Evolutionary conservation across 116 monocot genomes (phyloP).

Genomic region (Posidonia oceanica): DNA sequence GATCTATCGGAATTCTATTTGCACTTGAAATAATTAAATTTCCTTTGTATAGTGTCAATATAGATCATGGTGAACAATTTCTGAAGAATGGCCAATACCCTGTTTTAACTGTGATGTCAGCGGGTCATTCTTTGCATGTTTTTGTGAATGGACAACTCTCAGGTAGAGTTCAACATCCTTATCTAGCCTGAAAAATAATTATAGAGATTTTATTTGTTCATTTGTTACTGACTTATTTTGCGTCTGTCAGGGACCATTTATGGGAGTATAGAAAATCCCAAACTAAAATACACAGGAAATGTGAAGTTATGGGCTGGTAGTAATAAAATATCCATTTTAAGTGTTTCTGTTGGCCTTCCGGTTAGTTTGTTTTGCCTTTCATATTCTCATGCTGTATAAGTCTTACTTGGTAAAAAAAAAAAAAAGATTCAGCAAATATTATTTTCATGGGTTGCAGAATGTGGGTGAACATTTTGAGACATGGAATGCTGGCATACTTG

Average conservation of each 20-base stretch:
- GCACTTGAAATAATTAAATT: constrained; percentile 1
- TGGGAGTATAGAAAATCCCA: constrained; percentile 59
- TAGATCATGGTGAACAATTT: constrained; percentile 60
- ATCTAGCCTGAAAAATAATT: not conserved
- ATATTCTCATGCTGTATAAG: not conserved
- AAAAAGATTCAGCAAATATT: not conserved
- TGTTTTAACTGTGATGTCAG: constrained; percentile 64
- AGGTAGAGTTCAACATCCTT: constrained; percentile 25
- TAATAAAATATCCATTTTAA: constrained; percentile 81
- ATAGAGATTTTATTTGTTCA: not conserved
- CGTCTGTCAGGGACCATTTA: constrained; percentile 50
- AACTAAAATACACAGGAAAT: constrained; percentile 49
- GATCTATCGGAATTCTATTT: not conserved
- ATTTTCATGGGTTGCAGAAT: constrained; percentile 32
- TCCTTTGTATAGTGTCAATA: constrained; percentile 44
- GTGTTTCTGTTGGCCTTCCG: constrained; percentile 80
- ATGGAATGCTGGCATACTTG: constrained; percentile 94
- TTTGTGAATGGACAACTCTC: constrained; percentile 63
- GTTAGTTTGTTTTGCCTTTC: constrained; percentile 20
- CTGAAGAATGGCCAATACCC: constrained; percentile 49
- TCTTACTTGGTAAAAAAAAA: not conserved
- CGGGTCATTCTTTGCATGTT: constrained; percentile 89
- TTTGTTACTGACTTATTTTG: not conserved
- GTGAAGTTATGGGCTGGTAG: constrained; percentile 67
- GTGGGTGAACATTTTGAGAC: constrained; percentile 91